Base-by-base conservation (phyloP, 139 green algal species). In the Zygnema cylindricum region DNA sequence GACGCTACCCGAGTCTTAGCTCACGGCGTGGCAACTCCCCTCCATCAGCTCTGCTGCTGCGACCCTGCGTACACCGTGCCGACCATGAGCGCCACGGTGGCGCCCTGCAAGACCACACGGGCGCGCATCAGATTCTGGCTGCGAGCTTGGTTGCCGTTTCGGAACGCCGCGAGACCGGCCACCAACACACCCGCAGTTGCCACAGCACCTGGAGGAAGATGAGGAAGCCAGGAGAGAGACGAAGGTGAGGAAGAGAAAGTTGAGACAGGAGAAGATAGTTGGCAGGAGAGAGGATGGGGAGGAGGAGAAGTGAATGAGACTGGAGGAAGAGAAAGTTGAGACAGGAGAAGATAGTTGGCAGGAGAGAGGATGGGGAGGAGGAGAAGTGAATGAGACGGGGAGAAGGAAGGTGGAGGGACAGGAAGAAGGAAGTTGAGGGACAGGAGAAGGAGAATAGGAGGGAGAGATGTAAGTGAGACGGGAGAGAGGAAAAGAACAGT, bases 61-160 rank as follows among this genome's bases (percentile, higher is more conserved):
- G n/a, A n/a, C n/a, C n/a, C n/a, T n/a, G n/a, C n/a, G 75, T 82
- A 81, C 40, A 88, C 82, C 30, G 86, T 87, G 0, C 36, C 92
- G 25, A 92, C 71, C 92, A 94, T 94, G 77, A 94, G 36, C 11
- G 40, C 91, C 22, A 94, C 77, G 23, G 92, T 94, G 42, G 77
- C 91, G 2, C 71, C 92, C 82, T 94, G 92, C 43, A 55, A 38
- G 41, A 94, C 43, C n/a, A 94, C 88, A 39, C 92, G 87, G 32
- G 82, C 81, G 33, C 87, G 75, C 92, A 94, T 94, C 75, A 94
- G 84, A 25, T 86, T 82, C 76, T 94, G 92, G 40, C 63, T 89
- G 25, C 84, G 21, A 1, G 69, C 22, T 1, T 49, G 16, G 76
- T 94, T 94, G 1, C 91, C 91, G 33, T 76, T 57, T 73, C 84